phyloP scores from a whole-genome alignment of 192 early-diverging fungal species.

The Entophlyctis luteolus region DNA sequence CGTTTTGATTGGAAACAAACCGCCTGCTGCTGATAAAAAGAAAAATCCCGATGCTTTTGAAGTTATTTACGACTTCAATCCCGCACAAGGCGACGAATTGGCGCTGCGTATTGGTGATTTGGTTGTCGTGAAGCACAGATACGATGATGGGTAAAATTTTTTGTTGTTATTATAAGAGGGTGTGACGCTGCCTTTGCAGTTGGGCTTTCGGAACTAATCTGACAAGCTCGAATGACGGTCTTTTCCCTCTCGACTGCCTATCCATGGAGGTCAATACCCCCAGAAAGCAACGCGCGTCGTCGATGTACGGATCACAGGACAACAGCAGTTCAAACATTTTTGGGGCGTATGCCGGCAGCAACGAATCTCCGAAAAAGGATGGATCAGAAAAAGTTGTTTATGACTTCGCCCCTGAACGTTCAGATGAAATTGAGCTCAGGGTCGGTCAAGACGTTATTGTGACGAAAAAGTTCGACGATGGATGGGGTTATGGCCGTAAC shows the following conservation, averaged over 20 bases:
- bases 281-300: constrained; percentile 8
- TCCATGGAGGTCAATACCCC: background rate
- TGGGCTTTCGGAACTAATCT: constrained; percentile 21
- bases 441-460: background rate
- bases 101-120: background rate
- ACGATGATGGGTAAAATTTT: constrained; percentile 1
- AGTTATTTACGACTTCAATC: background rate
- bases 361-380: background rate
- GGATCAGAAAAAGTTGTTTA: background rate
- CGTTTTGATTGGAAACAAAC: background rate
- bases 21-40: background rate
- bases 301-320: constrained; percentile 1
- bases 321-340: background rate
- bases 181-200: background rate
- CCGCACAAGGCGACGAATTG: background rate
- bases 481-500: background rate
- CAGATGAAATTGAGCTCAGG: background rate
- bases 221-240: background rate
- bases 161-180: background rate
- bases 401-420: background rate
- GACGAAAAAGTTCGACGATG: background rate
- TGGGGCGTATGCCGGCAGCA: background rate
- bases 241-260: constrained; percentile 14
- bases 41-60: constrained; percentile 1
- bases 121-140: background rate